Evolutionary conservation across 768 basidiomycete genomes (phyloP).

Genomic region (Phaffia australis): DNA sequence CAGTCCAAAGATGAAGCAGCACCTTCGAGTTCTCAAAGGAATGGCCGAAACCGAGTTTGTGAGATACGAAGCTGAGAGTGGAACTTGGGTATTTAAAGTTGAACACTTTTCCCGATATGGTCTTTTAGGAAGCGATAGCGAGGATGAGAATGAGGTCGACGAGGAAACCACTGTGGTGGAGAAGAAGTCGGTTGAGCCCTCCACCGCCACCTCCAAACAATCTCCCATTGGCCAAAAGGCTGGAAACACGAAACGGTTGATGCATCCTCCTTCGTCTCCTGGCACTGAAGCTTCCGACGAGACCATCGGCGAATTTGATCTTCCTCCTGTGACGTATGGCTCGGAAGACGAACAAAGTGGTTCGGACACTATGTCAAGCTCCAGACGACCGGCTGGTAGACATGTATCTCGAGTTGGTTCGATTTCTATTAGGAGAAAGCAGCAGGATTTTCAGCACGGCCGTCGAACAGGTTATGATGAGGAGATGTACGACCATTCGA

Average conservation of each 20-base stretch:
- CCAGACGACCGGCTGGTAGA: too few relatives aligned
- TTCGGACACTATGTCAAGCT: too few relatives aligned
- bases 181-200: slow-evolving; percentile 4
- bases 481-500: too few relatives aligned
- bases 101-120: slow-evolving; percentile 60
- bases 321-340: slow-evolving; percentile 10
- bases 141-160: slow-evolving; percentile 29
- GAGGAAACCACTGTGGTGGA: neutral
- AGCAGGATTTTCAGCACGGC: too few relatives aligned
- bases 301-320: slow-evolving; percentile 7
- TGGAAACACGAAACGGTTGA: neutral
- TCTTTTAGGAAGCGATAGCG: slow-evolving; percentile 30
- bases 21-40: slow-evolving; percentile 63
- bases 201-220: neutral
- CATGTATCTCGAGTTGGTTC: neutral
- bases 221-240: neutral
- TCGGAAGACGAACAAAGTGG: slow-evolving; percentile 5
- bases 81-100: slow-evolving; percentile 88
- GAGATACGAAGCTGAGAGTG: slow-evolving; percentile 63
- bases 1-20: slow-evolving; percentile 61
- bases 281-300: neutral
- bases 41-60: slow-evolving; percentile 82
- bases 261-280: slow-evolving; percentile 1
- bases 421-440: too few relatives aligned
- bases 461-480: too few relatives aligned